phyloP scores from a whole-genome alignment of 192 early-diverging fungal genomes.

The Coemansia javaensis region DNA sequence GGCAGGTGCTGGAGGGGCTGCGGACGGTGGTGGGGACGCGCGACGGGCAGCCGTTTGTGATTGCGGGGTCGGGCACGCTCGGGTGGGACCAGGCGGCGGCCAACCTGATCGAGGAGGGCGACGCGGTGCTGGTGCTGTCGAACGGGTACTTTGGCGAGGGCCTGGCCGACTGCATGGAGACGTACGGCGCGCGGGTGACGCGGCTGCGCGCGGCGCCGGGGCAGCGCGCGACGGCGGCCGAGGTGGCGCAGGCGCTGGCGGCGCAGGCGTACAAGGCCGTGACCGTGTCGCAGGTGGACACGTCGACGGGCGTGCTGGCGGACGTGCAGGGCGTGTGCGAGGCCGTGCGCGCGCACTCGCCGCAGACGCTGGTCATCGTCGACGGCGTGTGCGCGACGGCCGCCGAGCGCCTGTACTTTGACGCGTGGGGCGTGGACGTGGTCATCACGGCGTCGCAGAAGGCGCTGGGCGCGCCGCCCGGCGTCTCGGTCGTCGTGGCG shows the following conservation, averaged over 20 bases:
- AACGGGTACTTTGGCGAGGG: conserved; percentile 97
- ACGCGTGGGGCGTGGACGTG: conserved; percentile 89
- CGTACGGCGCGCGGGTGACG: conserved; percentile 86
- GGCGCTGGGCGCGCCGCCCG: conserved; percentile 91
- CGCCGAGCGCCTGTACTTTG: conserved; percentile 86
- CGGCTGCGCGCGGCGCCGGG: conserved; percentile 67
- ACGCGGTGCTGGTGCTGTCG: conserved; percentile 82
- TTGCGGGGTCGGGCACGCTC: conserved; percentile 94
- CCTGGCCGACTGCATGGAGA: conserved; percentile 83
- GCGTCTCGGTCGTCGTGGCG: conserved; percentile 82
- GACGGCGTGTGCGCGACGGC: conserved; percentile 97
- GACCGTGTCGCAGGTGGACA: conserved; percentile 94
- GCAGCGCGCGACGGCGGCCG: conserved; percentile 59
- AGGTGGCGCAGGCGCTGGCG: conserved; percentile 62
- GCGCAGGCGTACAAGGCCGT: conserved; percentile 75
- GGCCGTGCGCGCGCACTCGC: conserved; percentile 69
- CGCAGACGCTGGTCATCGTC: conserved; percentile 82
- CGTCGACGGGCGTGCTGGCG: conserved; percentile 86
- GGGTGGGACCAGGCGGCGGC: conserved; percentile 95
- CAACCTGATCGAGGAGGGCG: conserved; percentile 85
- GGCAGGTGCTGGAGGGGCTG: conserved; percentile 78
- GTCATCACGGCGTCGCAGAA: conserved; percentile 93
- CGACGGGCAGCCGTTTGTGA: conserved; percentile 85
- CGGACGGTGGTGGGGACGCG: conserved; percentile 75
- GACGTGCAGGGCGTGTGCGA: conserved; percentile 75